These are phyloP conservation scores for Paracamarosporium sp. DNA, from an alignment of 2,329 filamentous ascomycete genomes.

Conservation along the genomic window DNA sequence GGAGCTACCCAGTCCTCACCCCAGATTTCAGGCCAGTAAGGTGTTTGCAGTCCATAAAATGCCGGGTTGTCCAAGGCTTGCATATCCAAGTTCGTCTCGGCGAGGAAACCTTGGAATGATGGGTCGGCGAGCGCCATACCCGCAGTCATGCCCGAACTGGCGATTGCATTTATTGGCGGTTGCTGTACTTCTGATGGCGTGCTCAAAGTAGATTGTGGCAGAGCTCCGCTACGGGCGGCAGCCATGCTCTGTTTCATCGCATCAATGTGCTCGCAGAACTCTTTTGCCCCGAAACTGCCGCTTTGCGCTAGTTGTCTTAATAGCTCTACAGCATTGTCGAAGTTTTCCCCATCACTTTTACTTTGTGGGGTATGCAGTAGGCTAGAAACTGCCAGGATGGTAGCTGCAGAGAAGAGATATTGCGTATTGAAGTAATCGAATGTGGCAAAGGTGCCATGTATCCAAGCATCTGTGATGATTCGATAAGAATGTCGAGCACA, in stretches of 20 bases:
- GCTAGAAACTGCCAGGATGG: conserved; percentile 47
- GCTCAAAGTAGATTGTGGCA: conserved; percentile 15
- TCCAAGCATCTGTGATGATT: conserved; percentile 54
- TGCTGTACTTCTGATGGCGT: not conserved
- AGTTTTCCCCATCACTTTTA: conserved; percentile 19
- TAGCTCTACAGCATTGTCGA: conserved; percentile 21
- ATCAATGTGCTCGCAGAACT: conserved; percentile 23
- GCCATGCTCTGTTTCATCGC: conserved; percentile 20
- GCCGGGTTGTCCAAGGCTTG: conserved; percentile 18
- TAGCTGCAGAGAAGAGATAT: conserved; percentile 56
- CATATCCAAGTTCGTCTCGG: conserved; percentile 20
- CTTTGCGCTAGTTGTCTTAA: conserved; percentile 19
- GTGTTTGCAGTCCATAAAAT: conserved; percentile 16
- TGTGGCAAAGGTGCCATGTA: conserved; percentile 54
- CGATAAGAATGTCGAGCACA: conserved; percentile 55
- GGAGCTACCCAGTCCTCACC: conserved; percentile 11
- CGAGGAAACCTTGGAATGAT: conserved; percentile 21
- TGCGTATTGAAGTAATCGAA: conserved; percentile 58
- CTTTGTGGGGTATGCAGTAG: conserved; percentile 36
- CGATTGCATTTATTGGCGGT: not conserved
- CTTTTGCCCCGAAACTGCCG: conserved; percentile 22
- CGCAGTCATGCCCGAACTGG: conserved; percentile 16
- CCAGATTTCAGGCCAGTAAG: conserved; percentile 24
- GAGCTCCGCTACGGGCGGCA: conserved; percentile 17
- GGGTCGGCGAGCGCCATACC: conserved; percentile 26